A percentile compares a stretch with the other conserved stretches of the same genome.
These are phyloP conservation scores for Apiospora pterosperma DNA, from an alignment of 2,329 filamentous ascomycete species.

Conservation along the genomic window DNA sequence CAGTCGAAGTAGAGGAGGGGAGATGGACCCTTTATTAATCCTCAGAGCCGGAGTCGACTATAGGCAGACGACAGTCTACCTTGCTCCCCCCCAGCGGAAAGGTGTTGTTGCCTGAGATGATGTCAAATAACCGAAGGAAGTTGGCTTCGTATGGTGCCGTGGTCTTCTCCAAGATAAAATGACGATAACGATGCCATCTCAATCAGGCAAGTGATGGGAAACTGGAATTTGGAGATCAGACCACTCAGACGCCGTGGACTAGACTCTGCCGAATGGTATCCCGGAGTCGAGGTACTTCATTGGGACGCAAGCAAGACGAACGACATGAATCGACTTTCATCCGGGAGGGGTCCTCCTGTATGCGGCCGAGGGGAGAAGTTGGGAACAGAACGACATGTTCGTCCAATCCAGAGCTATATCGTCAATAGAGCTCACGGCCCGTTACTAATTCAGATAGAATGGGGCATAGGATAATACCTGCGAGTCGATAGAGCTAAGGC, in stretches of 20 bases:
- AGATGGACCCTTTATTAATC: background rate
- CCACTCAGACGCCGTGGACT: background rate
- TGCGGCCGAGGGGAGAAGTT: background rate
- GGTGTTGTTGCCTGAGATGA: background rate
- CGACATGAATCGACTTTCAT: background rate
- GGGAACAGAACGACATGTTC: background rate
- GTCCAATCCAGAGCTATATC: background rate
- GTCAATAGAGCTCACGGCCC: background rate
- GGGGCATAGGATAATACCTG: background rate
- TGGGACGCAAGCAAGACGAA: background rate
- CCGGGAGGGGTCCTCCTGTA: background rate
- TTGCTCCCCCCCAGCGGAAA: background rate
- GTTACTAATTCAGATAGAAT: background rate
- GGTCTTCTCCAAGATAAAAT: background rate
- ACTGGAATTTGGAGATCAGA: background rate
- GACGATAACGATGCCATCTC: background rate
- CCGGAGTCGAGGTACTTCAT: background rate
- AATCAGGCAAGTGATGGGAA: background rate
- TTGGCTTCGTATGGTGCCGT: background rate
- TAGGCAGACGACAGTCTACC: background rate
- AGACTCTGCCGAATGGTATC: background rate
- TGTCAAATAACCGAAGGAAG: background rate
- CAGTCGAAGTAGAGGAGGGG: background rate
- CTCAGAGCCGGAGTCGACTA: background rate
- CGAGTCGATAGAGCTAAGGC: background rate